A percentile compares a stretch with the other conserved stretches of the same genome.
Conservation (phyloP, 2,329 filamentous ascomycete species). For the Metarhizium album region DNA sequence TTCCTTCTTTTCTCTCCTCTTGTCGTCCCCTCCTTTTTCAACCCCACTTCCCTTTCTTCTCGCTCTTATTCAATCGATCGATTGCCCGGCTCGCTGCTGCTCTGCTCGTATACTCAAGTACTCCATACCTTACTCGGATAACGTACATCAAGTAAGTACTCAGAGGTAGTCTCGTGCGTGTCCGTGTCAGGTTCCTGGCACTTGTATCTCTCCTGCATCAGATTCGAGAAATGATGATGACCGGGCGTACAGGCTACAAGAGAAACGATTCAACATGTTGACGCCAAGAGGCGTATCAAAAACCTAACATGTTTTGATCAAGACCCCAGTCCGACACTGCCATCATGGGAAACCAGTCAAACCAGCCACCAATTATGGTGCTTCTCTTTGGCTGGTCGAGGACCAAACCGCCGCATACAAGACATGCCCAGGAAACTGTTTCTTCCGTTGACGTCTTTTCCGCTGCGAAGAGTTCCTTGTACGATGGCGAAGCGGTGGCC, state of each 20-base stretch:
- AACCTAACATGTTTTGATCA: neutral
- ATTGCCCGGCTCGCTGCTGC: no score
- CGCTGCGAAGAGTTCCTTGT: neutral
- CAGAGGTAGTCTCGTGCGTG: neutral
- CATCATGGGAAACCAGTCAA: slow-evolving; percentile 5
- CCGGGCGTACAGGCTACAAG: neutral
- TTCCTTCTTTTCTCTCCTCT: no score
- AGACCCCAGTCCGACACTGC: neutral
- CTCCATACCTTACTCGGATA: no score
- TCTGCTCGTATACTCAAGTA: no score
- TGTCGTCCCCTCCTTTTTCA: no score
- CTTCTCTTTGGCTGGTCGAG: slow-evolving; percentile 14
- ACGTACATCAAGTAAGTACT: no score
- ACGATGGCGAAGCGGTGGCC: neutral
- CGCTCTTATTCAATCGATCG: no score
- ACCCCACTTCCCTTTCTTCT: no score
- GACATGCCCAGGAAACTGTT: slow-evolving; percentile 19
- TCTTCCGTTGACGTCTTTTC: neutral
- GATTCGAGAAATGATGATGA: neutral
- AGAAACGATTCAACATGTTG: neutral
- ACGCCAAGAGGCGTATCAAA: neutral
- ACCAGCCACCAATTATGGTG: slow-evolving; percentile 11
- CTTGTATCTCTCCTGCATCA: neutral
- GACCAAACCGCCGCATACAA: slow-evolving; percentile 22
- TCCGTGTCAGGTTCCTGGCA: neutral